Evolutionary conservation across 2,329 filamentous ascomycete genomes (phyloP), one percentile per base, ranked within the genome.

Genomic region (Xylaria polymorpha): DNA sequence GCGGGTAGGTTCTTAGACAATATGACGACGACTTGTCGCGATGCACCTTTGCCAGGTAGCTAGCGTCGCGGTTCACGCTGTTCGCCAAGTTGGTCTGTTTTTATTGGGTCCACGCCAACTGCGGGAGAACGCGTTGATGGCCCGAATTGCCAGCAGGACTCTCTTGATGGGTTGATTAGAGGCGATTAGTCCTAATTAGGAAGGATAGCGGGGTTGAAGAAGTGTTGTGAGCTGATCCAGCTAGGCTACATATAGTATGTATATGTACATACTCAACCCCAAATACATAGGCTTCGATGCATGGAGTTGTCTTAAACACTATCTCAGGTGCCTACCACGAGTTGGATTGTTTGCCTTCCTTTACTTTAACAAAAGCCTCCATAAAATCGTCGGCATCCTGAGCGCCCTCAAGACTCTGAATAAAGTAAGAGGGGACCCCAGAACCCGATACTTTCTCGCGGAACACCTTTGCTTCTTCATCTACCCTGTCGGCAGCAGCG

Each of bases 321-420:
- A n/a, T n/a, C n/a, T n/a, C n/a, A n/a, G n/a, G n/a, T n/a, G n/a
- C n/a, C n/a, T n/a, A n/a, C n/a, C n/a, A n/a, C n/a, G n/a, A n/a
- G n/a, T n/a, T n/a, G n/a, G n/a, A n/a, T n/a, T n/a, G n/a, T n/a
- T n/a, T n/a, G 25, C 25, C 25, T 51, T 51, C 48, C 25, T 51
- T 51, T 32, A 51, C 48, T 51, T 32, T 51, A 25, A 51, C 48
- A 50, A 67, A 59, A 2, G 37, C 37, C 25, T 60, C 44, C 65
- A 60, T 64, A 20, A 67, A 67, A 41, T 58, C 44, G 12, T 53
- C 39, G 7, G 50, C 37, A 55, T 73, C 69, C 37, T 70, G 62
- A 20, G 60, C 67, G 3, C 67, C 65, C 8, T 66, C 50, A 5
- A 72, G 41, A 3, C 37, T 64, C n/a, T 69, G 71, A 9, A 71